Conservation (phyloP, 1,284 basidiomycete genomes). For the Cutaneotrichosporon mucoides region DNA sequence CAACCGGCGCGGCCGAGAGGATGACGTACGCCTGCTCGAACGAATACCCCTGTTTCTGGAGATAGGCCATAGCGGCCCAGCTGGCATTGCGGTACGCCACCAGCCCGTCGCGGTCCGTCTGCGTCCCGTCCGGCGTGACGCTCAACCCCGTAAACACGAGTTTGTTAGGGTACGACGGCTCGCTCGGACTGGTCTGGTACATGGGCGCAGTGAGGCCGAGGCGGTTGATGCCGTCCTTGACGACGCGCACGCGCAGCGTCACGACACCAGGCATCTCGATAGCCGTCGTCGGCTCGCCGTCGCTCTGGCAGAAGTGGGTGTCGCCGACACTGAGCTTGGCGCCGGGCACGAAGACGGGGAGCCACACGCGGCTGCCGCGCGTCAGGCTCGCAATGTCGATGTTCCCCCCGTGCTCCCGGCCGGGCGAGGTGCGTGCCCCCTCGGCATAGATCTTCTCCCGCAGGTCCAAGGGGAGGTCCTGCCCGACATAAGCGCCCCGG, state of each 20-base stretch:
- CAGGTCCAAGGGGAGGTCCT: slow-evolving; percentile 54
- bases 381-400: slow-evolving; percentile 75
- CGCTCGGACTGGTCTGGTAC: slow-evolving; percentile 48
- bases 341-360: slow-evolving; percentile 67
- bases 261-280: slow-evolving; percentile 61
- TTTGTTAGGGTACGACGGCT: slow-evolving; percentile 23
- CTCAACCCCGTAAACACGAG: slow-evolving; percentile 30
- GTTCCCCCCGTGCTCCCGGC: slow-evolving; percentile 73
- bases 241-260: slow-evolving; percentile 68
- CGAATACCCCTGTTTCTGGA: slow-evolving; percentile 51
- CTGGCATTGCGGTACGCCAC: slow-evolving; percentile 69
- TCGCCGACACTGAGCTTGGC: slow-evolving; percentile 75
- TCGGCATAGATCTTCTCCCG: slow-evolving; percentile 60
- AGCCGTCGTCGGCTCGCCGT: slow-evolving; percentile 56
- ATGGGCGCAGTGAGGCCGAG: slow-evolving; percentile 71
- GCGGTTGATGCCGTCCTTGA: slow-evolving; percentile 70
- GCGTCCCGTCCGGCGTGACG: slow-evolving; percentile 17
- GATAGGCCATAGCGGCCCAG: slow-evolving; percentile 67
- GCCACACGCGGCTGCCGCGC: slow-evolving; percentile 41
- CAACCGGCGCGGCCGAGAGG: slow-evolving; percentile 68
- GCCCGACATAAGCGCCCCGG: slow-evolving; percentile 64
- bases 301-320: slow-evolving; percentile 74
- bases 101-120: slow-evolving; percentile 24
- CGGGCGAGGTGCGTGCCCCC: slow-evolving; percentile 70
- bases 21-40: slow-evolving; percentile 66